Base-by-base conservation (phyloP, 2,329 filamentous ascomycete genomes). In the Delphinella strobiligena region DNA sequence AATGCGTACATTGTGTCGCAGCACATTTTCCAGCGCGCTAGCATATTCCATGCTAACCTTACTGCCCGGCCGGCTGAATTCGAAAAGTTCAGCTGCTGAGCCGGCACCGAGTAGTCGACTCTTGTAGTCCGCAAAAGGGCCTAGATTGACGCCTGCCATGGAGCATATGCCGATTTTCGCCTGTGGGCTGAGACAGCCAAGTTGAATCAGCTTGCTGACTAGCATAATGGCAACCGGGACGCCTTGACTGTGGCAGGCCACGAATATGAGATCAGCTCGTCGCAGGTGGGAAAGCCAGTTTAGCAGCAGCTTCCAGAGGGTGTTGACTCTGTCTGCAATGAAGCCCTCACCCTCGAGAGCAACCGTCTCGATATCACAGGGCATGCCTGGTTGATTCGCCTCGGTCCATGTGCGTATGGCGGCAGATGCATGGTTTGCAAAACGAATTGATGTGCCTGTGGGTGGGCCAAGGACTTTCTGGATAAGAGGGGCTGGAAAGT, bases 231-330 rank as follows among this genome's bases (percentile, higher is more conserved):
- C 81, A 1, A 98, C 91, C 0, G 91, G 91, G 0, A 96, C 91
- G 16, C 91, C 91, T 59, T 98, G 91, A 2, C 86, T 93, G 59
- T 98, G 91, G 44, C 87, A 94, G 2, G 86, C 86, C n/a, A 98
- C 67, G 30, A 98, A 61, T 31, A 98, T 80, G 45, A 96, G 80
- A 60, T 98, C 91, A 0, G 91, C 88, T 38, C 74, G 74, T 37
- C 84, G 78, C 22, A 98, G 82, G 47, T 89, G 80, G 29, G 94
- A 86, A 47, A 95, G 84, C 85, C 87, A 94, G 58, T 95, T 95
- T 19, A 95, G 69, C 40, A 98, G 69, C 8, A 96, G 69, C 60
- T 89, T 93, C 91, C 91, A 98, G 5, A 98, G 65, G 30, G 93
- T 83, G 45, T 93, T 83, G 1, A 96, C 86, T 5, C 91, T 75